Evolutionary conservation across 805 yeast species (phyloP), one percentile per base, ranked within the genome.

Genomic region (Metschnikowia bowlesiae): DNA sequence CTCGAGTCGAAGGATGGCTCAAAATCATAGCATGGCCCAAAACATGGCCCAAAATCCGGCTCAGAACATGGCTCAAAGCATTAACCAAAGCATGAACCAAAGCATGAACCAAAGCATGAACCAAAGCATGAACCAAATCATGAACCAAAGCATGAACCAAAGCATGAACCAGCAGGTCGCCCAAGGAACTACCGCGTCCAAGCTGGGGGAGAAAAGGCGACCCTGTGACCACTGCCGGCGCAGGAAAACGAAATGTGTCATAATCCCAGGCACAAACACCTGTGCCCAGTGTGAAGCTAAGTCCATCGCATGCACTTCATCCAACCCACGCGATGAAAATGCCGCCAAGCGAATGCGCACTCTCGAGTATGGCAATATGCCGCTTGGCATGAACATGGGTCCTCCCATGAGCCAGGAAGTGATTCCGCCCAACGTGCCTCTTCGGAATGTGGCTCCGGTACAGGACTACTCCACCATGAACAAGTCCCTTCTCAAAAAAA

Each of bases 161-260:
- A 31, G 14, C 9, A 14, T 30, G 37, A 14, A 7, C n/a, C 43
- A 29, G 30, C 16, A 38, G 11, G 38, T 14, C 26, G 13, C 13
- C 16, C 38, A 16, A 18, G 16, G 16, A 2, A 29, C 29, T 10
- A 18, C 48, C 4, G 46, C 44, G 2, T 37, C 45, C 38, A 44
- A 44, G 6, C 39, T 33, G 6, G 46, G 40, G 32, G 46, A 77
- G 50, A 79, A 75, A 55, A 68, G 79, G 22, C 69, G 82, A 34
- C 92, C 95, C 0, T 90, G 97, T 63, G 96, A 88, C 62, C 89
- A 84, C 57, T 91, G 97, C 66, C 75, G 95, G 39, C 72, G 90
- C 51, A 75, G 91, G 44, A 88, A 87, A 62, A 85, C 86, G 22
- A 82, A 87, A 56, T 91, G 97, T 71, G 84, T 87, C 28, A 73